Evolutionary conservation across 768 basidiomycete species (phyloP).

Genomic region (Boletus eberwhitei): DNA sequence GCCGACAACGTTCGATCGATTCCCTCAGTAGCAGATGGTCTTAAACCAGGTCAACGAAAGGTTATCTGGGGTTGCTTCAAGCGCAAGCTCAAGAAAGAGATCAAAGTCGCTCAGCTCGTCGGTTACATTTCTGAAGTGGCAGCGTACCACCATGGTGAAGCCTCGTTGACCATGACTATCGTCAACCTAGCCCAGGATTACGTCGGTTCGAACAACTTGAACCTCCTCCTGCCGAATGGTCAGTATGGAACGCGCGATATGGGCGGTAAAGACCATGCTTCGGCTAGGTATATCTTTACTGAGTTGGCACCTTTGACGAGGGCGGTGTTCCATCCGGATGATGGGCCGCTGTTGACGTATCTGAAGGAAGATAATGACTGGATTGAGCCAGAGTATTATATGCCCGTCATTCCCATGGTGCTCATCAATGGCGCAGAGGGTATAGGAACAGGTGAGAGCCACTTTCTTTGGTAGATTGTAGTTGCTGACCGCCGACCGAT

Average conservation of each 20-base stretch:
- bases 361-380: conserved; percentile 80
- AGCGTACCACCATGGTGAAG: conserved; percentile 96
- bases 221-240: conserved; percentile 81
- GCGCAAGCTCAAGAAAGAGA: conserved; percentile 85
- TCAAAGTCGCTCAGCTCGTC: conserved; percentile 95
- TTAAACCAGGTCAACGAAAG: conserved; percentile 97
- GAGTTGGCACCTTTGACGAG: conserved; percentile 71
- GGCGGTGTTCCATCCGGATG: conserved; percentile 72
- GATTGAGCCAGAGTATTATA: conserved; percentile 94
- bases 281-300: conserved; percentile 95
- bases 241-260: conserved; percentile 93
- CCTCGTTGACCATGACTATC: conserved; percentile 82
- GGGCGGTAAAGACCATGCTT: conserved; percentile 96
- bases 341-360: conserved; percentile 81
- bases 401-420: conserved; percentile 85
- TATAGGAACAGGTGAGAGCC: conserved; percentile 83
- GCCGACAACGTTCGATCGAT: conserved; percentile 99
- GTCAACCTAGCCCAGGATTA: conserved; percentile 91
- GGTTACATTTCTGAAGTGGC: conserved; percentile 95
- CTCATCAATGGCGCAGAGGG: conserved; percentile 95
- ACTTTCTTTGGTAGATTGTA: not conserved
- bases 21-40: conserved; percentile 87
- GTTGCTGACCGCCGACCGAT: not conserved
- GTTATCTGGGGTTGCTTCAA: conserved; percentile 97
- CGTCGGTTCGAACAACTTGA: conserved; percentile 95